These are phyloP conservation scores for Cupressus sempervirens DNA, from an alignment of 75 land plant species.

Conservation along the genomic window DNA sequence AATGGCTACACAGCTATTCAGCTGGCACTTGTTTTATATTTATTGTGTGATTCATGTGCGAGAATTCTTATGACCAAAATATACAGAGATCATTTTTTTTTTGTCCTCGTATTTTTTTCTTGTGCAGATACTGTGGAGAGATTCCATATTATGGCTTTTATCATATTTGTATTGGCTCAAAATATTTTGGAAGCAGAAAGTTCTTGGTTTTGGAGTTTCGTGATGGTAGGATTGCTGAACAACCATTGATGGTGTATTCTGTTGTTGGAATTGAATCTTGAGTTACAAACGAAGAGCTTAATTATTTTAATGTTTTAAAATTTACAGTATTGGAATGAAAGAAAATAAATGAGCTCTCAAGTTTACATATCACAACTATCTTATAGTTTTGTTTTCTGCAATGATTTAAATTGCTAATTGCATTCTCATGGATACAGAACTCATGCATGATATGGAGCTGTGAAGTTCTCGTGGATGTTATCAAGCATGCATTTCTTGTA, in stretches of 20 bases:
- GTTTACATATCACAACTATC: not conserved
- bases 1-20: not conserved
- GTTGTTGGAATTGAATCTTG: not conserved
- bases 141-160: conserved; percentile 85
- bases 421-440: conserved; percentile 45
- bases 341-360: not conserved
- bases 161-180: conserved; percentile 92
- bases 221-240: conserved; percentile 42
- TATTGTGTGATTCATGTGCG: not conserved
- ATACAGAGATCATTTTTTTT: not conserved
- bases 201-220: conserved; percentile 74
- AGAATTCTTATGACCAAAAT: not conserved
- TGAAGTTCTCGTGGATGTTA: conserved; percentile 81
- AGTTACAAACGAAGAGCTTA: not conserved
- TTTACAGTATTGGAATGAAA: not conserved
- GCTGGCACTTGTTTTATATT: not conserved
- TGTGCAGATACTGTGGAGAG: conserved; percentile 90
- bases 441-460: conserved; percentile 77
- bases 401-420: conserved; percentile 7
- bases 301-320: not conserved
- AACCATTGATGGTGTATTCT: not conserved
- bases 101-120: conserved; percentile 4
- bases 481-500: conserved; percentile 95
- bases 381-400: conserved; percentile 3
- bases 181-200: conserved; percentile 88